Evolutionary conservation across 2,329 filamentous ascomycete genomes (phyloP).

Genomic region (Huntiella bhutanensis): DNA sequence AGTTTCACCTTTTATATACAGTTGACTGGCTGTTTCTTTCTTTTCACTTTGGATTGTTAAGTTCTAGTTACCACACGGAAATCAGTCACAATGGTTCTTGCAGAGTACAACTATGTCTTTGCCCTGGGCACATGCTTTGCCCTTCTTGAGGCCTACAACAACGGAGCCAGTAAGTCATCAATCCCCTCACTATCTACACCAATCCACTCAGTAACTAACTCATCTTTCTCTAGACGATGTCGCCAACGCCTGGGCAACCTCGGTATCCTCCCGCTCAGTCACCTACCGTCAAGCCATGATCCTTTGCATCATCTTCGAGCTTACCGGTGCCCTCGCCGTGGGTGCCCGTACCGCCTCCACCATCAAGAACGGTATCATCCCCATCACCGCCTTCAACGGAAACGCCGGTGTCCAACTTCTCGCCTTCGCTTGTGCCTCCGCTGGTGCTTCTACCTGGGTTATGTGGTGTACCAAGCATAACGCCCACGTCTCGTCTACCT

Average conservation of each 20-base stretch:
- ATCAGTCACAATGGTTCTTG: conserved; percentile 31
- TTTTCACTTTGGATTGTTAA: not conserved
- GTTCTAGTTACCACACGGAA: not conserved
- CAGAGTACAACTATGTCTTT: conserved; percentile 52
- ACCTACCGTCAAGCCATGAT: conserved; percentile 51
- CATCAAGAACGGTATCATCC: conserved; percentile 64
- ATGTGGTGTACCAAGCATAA: conserved; percentile 65
- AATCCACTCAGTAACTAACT: not conserved
- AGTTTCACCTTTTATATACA: not conserved
- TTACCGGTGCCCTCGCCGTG: conserved; percentile 46
- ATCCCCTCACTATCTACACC: not conserved
- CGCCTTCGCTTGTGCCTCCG: conserved; percentile 44
- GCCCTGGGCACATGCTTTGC: conserved; percentile 60
- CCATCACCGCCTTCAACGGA: conserved; percentile 34
- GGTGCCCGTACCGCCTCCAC: conserved; percentile 54
- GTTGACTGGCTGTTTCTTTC: not conserved
- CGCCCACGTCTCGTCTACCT: conserved; percentile 54
- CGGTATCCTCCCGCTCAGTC: conserved; percentile 60
- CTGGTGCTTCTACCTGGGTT: conserved; percentile 51
- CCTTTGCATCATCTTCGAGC: conserved; percentile 46
- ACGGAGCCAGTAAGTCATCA: conserved; percentile 48
- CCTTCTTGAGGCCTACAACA: conserved; percentile 60
- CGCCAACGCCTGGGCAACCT: conserved; percentile 67
- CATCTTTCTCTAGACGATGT: conserved; percentile 46
- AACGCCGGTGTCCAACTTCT: conserved; percentile 50